Evolutionary conservation across 176 grass and related monocot genomes (phyloP).

Genomic region (Avena atlantica): DNA sequence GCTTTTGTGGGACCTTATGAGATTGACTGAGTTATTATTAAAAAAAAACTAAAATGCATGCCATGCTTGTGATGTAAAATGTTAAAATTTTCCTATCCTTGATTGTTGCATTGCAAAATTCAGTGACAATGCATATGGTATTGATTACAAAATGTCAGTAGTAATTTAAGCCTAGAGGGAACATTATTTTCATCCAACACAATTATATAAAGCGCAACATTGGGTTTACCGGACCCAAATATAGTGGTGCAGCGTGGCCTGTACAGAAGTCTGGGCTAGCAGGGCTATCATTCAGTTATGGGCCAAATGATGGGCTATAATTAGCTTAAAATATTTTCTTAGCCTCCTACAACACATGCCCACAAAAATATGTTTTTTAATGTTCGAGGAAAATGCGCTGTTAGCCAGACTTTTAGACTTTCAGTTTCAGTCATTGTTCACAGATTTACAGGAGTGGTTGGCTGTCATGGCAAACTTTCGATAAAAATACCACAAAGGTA

Average conservation of each 20-base stretch:
- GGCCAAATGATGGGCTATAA: too few species aligned
- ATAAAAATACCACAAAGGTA: not conserved
- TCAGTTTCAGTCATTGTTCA: not conserved
- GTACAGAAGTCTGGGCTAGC: too few species aligned
- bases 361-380: too few species aligned
- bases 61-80: not conserved
- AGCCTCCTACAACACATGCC: too few species aligned
- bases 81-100: not conserved
- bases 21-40: not conserved
- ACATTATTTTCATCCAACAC: too few species aligned
- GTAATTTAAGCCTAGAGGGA: too few species aligned
- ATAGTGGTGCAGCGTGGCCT: too few species aligned
- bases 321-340: too few species aligned
- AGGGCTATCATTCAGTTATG: too few species aligned
- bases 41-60: not conserved
- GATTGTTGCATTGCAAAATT: not conserved
- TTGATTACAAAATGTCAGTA: not conserved
- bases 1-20: not conserved
- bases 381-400: too few species aligned
- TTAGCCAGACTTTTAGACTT: not conserved
- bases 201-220: too few species aligned
- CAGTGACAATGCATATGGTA: not conserved
- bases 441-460: not conserved
- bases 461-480: not conserved
- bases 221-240: too few species aligned